Base-by-base conservation (phyloP, 164 flowering plant species). In the Sedum album region DNA sequence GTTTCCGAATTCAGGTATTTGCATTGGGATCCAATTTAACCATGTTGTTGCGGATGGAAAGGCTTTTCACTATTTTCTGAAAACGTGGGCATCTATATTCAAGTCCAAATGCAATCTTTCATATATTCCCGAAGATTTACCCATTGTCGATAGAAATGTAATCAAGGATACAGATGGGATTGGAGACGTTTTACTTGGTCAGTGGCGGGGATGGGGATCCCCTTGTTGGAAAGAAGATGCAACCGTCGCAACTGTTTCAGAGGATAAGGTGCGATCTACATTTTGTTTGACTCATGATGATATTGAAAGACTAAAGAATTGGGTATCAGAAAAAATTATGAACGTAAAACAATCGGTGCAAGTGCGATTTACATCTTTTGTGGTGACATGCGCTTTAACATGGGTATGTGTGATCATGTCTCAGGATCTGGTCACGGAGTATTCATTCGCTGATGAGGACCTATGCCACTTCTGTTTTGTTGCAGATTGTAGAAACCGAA, bases 11-110 rank as follows among this genome's bases (percentile, higher is more conserved):
- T 8, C 35, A 0, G 83, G 85, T 2, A 35, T 78, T 31, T 74
- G 60, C 23, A 48, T 79, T 10, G 81, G 77, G 1, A 18, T 76
- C 65, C 30, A 73, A 0, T 69, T 69, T 35, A 31, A 38, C 63
- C 81, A 79, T 35, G 70, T 70, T 9, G 79, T 65, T 0, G 79
- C 73, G 0, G 86, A 83, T 71, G 79, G 77, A 20, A 76, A 67
- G 42, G 23, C 79, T 1, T 57, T 68, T 6, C 11, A 39, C 55
- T 69, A 66, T 41, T 83, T 83, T 68, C 31, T 83, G 68, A 76
- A 74, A 51, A 31, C 68, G 3, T 82, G 86, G 86, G 79, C 79
- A 3, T 66, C 70, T 5, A 13, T 72, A 39, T 69, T 46, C 51
- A 66, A 49, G 28, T 10, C 70, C 3, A 14, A 25, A 11, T 62